Evolutionary conservation across 2,329 filamentous ascomycete species (phyloP), one percentile per base, ranked within the genome.

Genomic region (Diaporthe citrichinensis): DNA sequence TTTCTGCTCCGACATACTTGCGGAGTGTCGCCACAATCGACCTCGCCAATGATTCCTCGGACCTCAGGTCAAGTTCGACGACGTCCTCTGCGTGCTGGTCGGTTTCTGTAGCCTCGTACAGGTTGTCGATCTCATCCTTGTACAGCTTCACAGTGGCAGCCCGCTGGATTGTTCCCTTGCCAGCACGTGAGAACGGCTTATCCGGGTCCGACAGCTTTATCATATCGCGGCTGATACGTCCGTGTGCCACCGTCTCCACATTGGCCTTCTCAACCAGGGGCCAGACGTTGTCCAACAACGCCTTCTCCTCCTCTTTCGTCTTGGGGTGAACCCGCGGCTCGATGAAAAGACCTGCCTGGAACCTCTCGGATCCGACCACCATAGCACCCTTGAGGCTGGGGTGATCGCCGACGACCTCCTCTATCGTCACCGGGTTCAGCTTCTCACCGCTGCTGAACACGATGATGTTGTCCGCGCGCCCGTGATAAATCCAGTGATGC

Each of bases 371-470:
- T 4, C 89, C 89, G 0, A 89, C 86, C 1, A 90, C 85, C 1
- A 89, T 14, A 0, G 84, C 86, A 1, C 84, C 84, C 15, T 82
- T 83, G 46, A 89, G 77, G 1, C 81, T 77, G 0, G 85, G 83
- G 59, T 88, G 86, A 17, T 80, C 80, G 9, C 78, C 75, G 2
- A 89, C 79, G 20, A 82, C 82, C 0, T 80, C 78, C 76, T 89
- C 87, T 46, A 88, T 86, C 3, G 81, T 83, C 4, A 86, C 80
- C 0, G 87, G 87, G 76, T 90, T 90, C 9, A 89, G 78, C 79
- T 90, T 89, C 80, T 89, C 86, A 39, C 87, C 88, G 62, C 86
- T 88, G 2, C 84, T 86, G 49, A 90, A 85, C 20, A 89, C 87
- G 23, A 89, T 85, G 59, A 89, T 81, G 76, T 87, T 85, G 75